phyloP scores from a whole-genome alignment of 1,139 yeast species.

The Arxiozyma telluris region DNA sequence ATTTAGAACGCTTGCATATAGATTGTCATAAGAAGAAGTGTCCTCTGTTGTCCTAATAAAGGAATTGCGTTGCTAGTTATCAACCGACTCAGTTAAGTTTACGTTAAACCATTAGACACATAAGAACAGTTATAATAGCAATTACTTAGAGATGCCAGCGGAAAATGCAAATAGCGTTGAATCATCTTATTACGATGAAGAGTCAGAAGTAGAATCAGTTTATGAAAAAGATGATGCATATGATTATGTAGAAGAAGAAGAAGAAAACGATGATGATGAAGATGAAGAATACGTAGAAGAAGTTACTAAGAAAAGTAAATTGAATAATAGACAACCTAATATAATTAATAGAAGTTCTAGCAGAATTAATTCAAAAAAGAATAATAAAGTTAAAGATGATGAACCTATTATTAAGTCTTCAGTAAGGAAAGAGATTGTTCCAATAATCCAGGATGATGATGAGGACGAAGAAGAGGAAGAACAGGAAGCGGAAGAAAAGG shows the following conservation, averaged over 20 bases:
- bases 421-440: conserved; percentile 8
- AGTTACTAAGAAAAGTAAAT: conserved; percentile 2
- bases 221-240: conserved; percentile 5
- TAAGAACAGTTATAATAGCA: too few relatives aligned
- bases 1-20: too few relatives aligned
- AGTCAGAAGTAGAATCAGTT: conserved; percentile 11
- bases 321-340: not conserved
- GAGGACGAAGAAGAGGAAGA: conserved; percentile 10
- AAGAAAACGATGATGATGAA: conserved; percentile 13
- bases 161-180: not conserved
- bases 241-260: not conserved
- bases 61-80: too few relatives aligned
- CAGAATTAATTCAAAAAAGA: not conserved
- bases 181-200: conserved; percentile 2
- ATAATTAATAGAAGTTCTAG: not conserved
- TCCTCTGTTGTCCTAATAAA: too few relatives aligned
- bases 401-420: conserved; percentile 5
- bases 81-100: too few relatives aligned
- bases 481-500: too few relatives aligned
- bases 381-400: conserved; percentile 10
- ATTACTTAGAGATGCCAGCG: not conserved
- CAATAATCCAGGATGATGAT: conserved; percentile 1
- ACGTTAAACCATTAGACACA: too few relatives aligned
- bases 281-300: conserved; percentile 18
- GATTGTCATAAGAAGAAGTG: too few relatives aligned